phyloP scores from a whole-genome alignment of 768 basidiomycete genomes.

The Psilocybe azurescens region DNA sequence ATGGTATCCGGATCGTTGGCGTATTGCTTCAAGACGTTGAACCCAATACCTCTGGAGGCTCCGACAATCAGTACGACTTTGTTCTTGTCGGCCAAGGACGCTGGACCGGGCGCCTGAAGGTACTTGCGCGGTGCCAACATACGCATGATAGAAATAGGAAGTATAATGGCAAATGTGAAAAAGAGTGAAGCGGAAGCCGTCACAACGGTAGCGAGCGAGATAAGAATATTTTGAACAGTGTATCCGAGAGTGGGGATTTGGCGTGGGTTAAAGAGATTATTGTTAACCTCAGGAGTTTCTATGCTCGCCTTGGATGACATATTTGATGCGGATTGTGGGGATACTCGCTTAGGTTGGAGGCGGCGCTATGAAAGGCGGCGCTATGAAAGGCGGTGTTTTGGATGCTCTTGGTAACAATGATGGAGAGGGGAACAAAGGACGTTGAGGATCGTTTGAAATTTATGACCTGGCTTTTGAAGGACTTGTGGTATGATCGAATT shows the following conservation, averaged over 20 bases:
- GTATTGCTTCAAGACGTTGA: slow-evolving; percentile 34
- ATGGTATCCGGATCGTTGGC: slow-evolving; percentile 27
- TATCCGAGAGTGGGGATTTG: slow-evolving; percentile 28
- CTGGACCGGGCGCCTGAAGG: slow-evolving; percentile 1
- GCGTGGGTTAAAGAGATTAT: slow-evolving; percentile 8
- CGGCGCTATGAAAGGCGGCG: too few relatives aligned
- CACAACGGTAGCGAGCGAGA: slow-evolving; percentile 26
- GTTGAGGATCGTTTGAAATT: background rate
- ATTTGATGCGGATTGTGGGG: background rate
- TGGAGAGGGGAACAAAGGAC: background rate
- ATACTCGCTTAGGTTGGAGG: background rate
- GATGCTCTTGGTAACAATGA: background rate
- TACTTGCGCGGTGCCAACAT: slow-evolving; percentile 11
- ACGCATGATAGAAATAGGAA: slow-evolving; percentile 25
- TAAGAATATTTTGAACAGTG: slow-evolving; percentile 33
- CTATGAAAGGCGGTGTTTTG: background rate
- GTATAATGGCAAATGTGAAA: slow-evolving; percentile 25
- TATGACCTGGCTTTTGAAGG: slow-evolving; percentile 1
- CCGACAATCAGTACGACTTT: slow-evolving; percentile 35
- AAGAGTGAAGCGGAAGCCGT: slow-evolving; percentile 21
- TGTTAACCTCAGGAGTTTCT: background rate
- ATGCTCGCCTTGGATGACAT: slow-evolving; percentile 2
- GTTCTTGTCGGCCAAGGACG: slow-evolving; percentile 10
- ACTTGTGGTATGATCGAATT: background rate
- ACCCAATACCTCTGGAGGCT: slow-evolving; percentile 32